Base-by-base conservation (phyloP, 305 asterid genomes). In the Salvia sclarea region DNA sequence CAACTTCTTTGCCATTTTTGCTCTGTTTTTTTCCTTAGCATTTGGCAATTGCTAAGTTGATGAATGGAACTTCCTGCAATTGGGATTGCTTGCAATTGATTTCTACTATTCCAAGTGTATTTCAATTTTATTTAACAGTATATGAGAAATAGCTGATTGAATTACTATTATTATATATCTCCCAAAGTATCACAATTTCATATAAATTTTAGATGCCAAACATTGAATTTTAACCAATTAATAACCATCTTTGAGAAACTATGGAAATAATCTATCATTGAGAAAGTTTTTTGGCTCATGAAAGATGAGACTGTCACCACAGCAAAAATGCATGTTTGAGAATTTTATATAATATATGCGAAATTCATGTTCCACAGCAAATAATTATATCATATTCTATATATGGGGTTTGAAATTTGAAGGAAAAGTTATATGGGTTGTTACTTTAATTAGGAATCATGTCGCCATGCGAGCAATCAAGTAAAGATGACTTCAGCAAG, bases 41-140 rank as follows among this genome's bases (percentile, higher is more conserved):
- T 44, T 55, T 8, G 76, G 66, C 71, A 31, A 65, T 40, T 45
- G 63, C 53, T 33, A 64, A 64, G 68, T 38, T 58, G 45, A 72
- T 45, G 67, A 44, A 55, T 72, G 67, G 55, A 72, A 14, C 45
- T 55, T 18, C 53, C 53, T 48, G n/a, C n/a, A 21, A 8, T 44
- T 43, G 59, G 38, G 67, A 58, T 30, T 30, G 60, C 31, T 18
- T 21, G n/a, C 21, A 33, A 11, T 66, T 12, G 8, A 9, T 35
- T 6, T 37, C 12, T 6, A 3, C 10, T 9, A 8, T 56, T n/a
- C 18, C 4, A 4, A 0, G 8, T 44, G 18, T n/a, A 44, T 44
- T 44, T 13, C 49, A 44, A 25, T 25, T 4, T 4, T 4, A 44
- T 44, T 14, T 43, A 35, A 35, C 7, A 13, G n/a, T n/a, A n/a